phyloP scores from a whole-genome alignment of 1,284 basidiomycete genomes.

The Moesziomyces antarcticus region DNA sequence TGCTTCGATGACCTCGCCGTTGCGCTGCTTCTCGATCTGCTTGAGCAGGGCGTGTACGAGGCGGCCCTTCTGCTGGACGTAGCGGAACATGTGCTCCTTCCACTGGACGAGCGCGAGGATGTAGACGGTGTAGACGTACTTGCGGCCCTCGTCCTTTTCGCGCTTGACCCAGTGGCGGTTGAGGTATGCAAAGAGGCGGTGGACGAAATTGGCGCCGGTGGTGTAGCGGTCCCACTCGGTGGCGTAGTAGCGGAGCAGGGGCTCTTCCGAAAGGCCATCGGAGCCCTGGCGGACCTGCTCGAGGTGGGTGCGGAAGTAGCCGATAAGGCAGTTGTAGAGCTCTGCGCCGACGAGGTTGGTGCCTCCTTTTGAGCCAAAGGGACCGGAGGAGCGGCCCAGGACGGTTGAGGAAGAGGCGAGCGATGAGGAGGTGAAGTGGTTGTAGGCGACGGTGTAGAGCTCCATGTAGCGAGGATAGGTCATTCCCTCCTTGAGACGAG shows the following conservation, averaged over 20 bases:
- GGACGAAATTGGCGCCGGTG: conserved; percentile 91
- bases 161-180: conserved; percentile 99
- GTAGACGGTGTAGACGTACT: conserved; percentile 93
- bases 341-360: conserved; percentile 95
- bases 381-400: conserved; percentile 40
- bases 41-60: conserved; percentile 88
- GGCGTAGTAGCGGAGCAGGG: conserved; percentile 89
- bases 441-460: conserved; percentile 89
- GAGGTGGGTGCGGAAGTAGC: conserved; percentile 79
- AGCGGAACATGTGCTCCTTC: conserved; percentile 90
- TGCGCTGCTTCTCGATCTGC: conserved; percentile 90
- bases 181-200: conserved; percentile 86
- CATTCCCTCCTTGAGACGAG: conserved; percentile 80
- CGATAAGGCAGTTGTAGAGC: conserved; percentile 87
- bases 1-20: conserved; percentile 93
- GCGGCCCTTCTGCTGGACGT: conserved; percentile 81
- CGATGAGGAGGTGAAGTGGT: conserved; percentile 92
- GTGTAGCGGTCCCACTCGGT: conserved; percentile 96
- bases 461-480: conserved; percentile 92
- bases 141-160: conserved; percentile 96
- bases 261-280: conserved; percentile 83
- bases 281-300: conserved; percentile 73
- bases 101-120: conserved; percentile 96
- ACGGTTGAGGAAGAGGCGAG: conserved; percentile 71
- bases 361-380: conserved; percentile 70